Percentiles rank a stretch among this genome's conserved stretches.
phyloP scores from a whole-genome alignment of 495 filamentous ascomycete genomes.

The Cairneyella variabilis region DNA sequence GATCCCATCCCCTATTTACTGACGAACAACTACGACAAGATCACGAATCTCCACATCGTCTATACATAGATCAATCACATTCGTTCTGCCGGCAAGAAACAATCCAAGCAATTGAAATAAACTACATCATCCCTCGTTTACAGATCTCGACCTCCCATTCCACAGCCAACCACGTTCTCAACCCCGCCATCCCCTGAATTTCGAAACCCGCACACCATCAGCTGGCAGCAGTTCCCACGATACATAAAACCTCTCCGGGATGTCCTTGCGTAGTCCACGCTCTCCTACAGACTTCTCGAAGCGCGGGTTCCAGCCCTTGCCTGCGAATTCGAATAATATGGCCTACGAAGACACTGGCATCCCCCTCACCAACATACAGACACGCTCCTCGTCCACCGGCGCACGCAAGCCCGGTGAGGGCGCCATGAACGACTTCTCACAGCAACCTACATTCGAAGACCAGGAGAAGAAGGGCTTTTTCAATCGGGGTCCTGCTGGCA shows the following conservation, averaged over 20 bases:
- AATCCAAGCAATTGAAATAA: background rate
- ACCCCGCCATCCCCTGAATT: background rate
- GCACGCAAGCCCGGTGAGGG: slow-evolving; percentile 42
- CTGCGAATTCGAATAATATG: slow-evolving; percentile 11
- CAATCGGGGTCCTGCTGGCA: slow-evolving; percentile 46
- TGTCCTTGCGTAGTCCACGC: slow-evolving; percentile 21
- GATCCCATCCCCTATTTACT: slow-evolving; percentile 9
- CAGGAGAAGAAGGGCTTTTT: slow-evolving; percentile 54
- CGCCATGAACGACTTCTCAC: slow-evolving; percentile 21
- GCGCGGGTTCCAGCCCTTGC: slow-evolving; percentile 22
- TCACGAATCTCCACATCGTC: background rate
- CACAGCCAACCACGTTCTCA: too few relatives aligned
- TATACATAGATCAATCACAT: background rate
- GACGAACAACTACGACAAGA: background rate
- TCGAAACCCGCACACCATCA: background rate
- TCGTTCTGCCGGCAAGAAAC: slow-evolving; percentile 1
- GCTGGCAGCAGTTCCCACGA: background rate
- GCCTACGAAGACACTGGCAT: slow-evolving; percentile 34
- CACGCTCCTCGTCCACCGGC: slow-evolving; percentile 44
- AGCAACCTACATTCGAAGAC: slow-evolving; percentile 18
- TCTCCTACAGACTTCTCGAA: slow-evolving; percentile 10
- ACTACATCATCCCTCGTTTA: background rate
- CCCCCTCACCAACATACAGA: slow-evolving; percentile 46
- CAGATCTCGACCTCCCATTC: background rate
- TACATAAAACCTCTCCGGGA: background rate